These are phyloP conservation scores for Skeletonema potamos DNA, from an alignment of 108 stramenopile genomes.

Conservation along the genomic window DNA sequence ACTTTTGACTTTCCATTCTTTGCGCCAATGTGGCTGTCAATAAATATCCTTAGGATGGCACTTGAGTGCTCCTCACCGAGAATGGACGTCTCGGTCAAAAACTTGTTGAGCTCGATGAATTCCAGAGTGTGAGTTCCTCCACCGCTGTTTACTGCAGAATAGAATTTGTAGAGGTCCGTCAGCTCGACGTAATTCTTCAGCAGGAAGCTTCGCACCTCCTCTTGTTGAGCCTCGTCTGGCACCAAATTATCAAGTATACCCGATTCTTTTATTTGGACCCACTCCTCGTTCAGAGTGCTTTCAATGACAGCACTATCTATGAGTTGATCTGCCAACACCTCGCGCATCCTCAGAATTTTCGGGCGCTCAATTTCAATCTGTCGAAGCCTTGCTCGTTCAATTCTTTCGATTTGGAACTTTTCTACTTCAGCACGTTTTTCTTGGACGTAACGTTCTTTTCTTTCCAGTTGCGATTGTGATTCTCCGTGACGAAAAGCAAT, in stretches of 20 bases:
- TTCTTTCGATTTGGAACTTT: background rate
- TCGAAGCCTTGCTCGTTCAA: background rate
- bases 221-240: slow-evolving; percentile 6
- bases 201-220: slow-evolving; percentile 19
- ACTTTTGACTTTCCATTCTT: background rate
- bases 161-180: slow-evolving; percentile 21
- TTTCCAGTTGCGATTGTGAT: slow-evolving; percentile 1
- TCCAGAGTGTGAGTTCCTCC: slow-evolving; percentile 31
- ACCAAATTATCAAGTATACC: slow-evolving; percentile 19
- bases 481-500: slow-evolving; percentile 16
- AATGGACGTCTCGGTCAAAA: slow-evolving; percentile 23
- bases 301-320: slow-evolving; percentile 3
- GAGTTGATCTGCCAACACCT: slow-evolving; percentile 14
- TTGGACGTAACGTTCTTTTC: slow-evolving; percentile 5
- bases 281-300: slow-evolving; percentile 7
- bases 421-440: slow-evolving; percentile 14
- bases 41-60: slow-evolving; percentile 21
- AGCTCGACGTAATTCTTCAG: slow-evolving; percentile 6
- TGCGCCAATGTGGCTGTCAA: slow-evolving; percentile 15
- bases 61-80: slow-evolving; percentile 15
- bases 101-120: slow-evolving; percentile 31
- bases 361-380: slow-evolving; percentile 14
- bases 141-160: slow-evolving; percentile 17
- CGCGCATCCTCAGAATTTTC: slow-evolving; percentile 1
- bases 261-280: slow-evolving; percentile 9